A percentile compares a stretch with the other conserved stretches of the same genome.
Evolutionary conservation across 495 filamentous ascomycete genomes (phyloP).

Genomic region (Xylaria intraflava): DNA sequence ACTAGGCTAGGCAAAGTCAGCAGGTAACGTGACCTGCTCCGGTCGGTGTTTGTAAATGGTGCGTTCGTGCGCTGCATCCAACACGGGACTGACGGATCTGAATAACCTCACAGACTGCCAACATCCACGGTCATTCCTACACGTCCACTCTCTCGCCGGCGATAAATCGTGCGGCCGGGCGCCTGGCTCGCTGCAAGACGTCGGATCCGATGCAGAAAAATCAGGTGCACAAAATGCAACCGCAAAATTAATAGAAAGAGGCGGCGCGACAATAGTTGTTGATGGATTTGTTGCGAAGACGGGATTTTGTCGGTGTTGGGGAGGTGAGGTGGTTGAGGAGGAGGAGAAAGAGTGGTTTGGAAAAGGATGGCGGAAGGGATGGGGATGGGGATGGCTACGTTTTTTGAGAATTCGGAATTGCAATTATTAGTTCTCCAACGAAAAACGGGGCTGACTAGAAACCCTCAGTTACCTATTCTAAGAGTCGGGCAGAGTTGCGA

Average conservation of each 20-base stretch:
- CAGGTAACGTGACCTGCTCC: constrained; percentile 33
- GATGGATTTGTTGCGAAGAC: constrained; percentile 43
- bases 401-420: constrained; percentile 36
- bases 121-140: constrained; percentile 9
- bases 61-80: constrained; percentile 14
- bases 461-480: constrained; percentile 15
- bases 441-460: constrained; percentile 47
- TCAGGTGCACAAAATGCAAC: constrained; percentile 28
- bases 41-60: constrained; percentile 20
- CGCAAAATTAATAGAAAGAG: constrained; percentile 21
- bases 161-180: constrained; percentile 16
- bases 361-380: constrained; percentile 30
- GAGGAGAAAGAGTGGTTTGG: constrained; percentile 39
- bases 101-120: constrained; percentile 40
- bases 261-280: constrained; percentile 27
- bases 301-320: constrained; percentile 11
- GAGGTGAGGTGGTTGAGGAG: constrained; percentile 33
- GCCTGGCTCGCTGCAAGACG: constrained; percentile 12
- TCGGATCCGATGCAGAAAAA: constrained; percentile 25
- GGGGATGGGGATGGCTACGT: constrained; percentile 42
- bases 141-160: constrained; percentile 1
- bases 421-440: constrained; percentile 24
- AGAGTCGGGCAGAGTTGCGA: constrained; percentile 30
- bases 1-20: neutral
- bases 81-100: constrained; percentile 26